Evolutionary conservation across 2,329 filamentous ascomycete species (phyloP).

Genomic region (Monilinia laxa): DNA sequence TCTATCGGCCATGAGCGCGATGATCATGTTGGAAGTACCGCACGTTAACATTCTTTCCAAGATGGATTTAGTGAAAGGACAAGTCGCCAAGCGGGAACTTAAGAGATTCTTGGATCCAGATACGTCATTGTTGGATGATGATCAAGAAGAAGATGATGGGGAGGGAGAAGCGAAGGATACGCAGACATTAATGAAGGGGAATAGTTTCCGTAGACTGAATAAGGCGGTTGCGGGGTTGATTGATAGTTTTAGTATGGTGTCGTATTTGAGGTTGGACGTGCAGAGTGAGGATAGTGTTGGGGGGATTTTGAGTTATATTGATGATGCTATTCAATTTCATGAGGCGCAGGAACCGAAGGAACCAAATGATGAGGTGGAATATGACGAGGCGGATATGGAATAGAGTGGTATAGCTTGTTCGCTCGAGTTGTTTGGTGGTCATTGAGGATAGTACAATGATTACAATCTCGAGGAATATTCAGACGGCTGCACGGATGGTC

Average conservation of each 20-base stretch:
- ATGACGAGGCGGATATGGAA: constrained; percentile 44
- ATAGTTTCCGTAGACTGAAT: constrained; percentile 80
- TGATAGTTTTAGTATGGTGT: constrained; percentile 98
- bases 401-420: constrained; percentile 17
- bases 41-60: constrained; percentile 96
- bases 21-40: constrained; percentile 97
- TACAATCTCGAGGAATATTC: too few species aligned
- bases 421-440: not conserved
- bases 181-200: constrained; percentile 74
- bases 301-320: constrained; percentile 83
- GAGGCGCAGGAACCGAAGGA: constrained; percentile 91
- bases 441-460: not conserved
- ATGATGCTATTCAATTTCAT: constrained; percentile 90
- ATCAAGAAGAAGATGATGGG: constrained; percentile 47
- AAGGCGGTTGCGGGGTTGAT: constrained; percentile 86
- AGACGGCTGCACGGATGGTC: not conserved
- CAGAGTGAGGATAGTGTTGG: constrained; percentile 90
- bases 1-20: constrained; percentile 94
- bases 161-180: constrained; percentile 59
- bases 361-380: constrained; percentile 63
- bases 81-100: constrained; percentile 81
- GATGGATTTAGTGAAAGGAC: constrained; percentile 94
- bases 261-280: constrained; percentile 84
- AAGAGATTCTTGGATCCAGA: constrained; percentile 91
- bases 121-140: constrained; percentile 67